These are phyloP conservation scores for Phytophthora litchii DNA, from an alignment of 352 stramenopile genomes.

Conservation along the genomic window DNA sequence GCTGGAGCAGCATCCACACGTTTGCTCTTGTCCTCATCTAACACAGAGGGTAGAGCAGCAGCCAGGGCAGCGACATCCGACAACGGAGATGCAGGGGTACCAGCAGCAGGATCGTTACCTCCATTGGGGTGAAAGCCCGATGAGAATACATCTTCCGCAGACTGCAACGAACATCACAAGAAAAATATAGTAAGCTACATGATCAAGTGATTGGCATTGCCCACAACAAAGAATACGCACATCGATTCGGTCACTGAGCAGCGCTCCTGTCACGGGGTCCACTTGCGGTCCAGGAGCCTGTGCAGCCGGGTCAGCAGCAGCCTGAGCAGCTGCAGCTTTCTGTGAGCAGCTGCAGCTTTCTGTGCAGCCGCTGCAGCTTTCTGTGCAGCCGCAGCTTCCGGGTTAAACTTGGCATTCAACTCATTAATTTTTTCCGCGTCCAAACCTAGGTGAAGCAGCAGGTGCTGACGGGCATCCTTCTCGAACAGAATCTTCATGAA, in stretches of 20 bases:
- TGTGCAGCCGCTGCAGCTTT: conserved; percentile 31
- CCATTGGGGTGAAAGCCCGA: conserved; percentile 67
- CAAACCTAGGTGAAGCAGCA: conserved; percentile 95
- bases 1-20: conserved; percentile 66
- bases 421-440: conserved; percentile 92
- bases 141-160: conserved; percentile 80
- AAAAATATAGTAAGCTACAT: conserved; percentile 9
- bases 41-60: conserved; percentile 45
- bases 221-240: conserved; percentile 41
- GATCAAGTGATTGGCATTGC: conserved; percentile 4
- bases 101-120: conserved; percentile 22
- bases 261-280: conserved; percentile 49
- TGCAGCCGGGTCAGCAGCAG: conserved; percentile 22
- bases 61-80: conserved; percentile 56
- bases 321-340: conserved; percentile 29
- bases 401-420: conserved; percentile 82
- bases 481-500: conserved; percentile 96
- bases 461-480: conserved; percentile 93
- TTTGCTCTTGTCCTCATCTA: conserved; percentile 77
- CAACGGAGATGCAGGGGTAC: conserved; percentile 43
- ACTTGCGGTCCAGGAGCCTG: conserved; percentile 32
- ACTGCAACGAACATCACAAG: conserved; percentile 35
- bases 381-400: conserved; percentile 39
- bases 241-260: conserved; percentile 78
- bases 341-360: conserved; percentile 35